These are phyloP conservation scores for Solidago caesia DNA, from an alignment of 129 eudicot genomes.

Conservation along the genomic window DNA sequence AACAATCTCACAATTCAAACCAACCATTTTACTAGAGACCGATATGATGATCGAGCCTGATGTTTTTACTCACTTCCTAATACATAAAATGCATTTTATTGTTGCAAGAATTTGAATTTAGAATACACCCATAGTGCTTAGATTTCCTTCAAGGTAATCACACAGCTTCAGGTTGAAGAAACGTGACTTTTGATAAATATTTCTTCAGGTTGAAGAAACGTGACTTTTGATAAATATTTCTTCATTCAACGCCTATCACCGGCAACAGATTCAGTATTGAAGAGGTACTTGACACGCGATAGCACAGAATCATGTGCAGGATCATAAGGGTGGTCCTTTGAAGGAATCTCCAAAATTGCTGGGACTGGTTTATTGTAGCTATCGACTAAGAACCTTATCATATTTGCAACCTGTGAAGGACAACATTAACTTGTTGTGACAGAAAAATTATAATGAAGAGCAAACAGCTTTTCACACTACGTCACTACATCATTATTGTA, in stretches of 20 bases:
- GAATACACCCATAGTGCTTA: slow-evolving; percentile 18
- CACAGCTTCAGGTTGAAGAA: slow-evolving; percentile 16
- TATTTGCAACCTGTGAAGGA: slow-evolving; percentile 73
- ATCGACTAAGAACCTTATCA: slow-evolving; percentile 91
- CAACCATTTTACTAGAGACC: background rate
- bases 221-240: slow-evolving; percentile 6
- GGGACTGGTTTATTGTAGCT: slow-evolving; percentile 98
- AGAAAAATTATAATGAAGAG: background rate
- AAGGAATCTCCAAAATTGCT: slow-evolving; percentile 94
- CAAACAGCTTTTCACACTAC: no score
- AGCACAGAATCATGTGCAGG: slow-evolving; percentile 94
- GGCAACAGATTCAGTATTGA: slow-evolving; percentile 78
- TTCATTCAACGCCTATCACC: slow-evolving; percentile 55
- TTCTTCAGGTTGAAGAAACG: no score
- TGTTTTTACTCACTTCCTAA: slow-evolving; percentile 18
- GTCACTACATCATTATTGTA: no score
- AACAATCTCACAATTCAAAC: background rate
- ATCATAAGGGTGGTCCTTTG: slow-evolving; percentile 98
- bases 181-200: background rate
- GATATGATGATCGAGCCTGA: slow-evolving; percentile 13
- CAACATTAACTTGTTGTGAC: background rate
- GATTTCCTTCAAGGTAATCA: slow-evolving; percentile 16
- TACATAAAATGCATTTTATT: slow-evolving; percentile 28
- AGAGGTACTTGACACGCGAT: slow-evolving; percentile 91
- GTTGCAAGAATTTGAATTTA: slow-evolving; percentile 28